Evolutionary conservation across 805 yeast genomes (phyloP).

Genomic region (Starmerella riodocensis): DNA sequence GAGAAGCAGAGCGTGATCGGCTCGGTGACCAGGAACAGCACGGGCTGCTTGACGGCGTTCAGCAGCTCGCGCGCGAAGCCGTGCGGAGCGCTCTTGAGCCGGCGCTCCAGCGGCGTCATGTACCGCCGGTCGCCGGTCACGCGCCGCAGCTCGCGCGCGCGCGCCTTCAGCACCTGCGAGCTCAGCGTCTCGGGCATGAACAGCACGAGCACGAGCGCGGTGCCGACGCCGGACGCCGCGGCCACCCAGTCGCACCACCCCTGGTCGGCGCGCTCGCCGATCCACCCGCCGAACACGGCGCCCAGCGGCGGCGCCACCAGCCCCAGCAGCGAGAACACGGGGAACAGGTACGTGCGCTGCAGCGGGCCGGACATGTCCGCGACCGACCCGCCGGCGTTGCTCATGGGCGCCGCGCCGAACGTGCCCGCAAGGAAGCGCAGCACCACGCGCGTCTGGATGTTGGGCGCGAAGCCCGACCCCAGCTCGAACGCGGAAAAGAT

Average conservation of each 20-base stretch:
- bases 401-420: conserved; percentile 72
- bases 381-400: conserved; percentile 33
- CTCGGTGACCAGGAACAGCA: conserved; percentile 36
- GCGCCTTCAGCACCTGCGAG: conserved; percentile 56
- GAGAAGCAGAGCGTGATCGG: conserved; percentile 48
- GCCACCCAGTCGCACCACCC: conserved; percentile 14
- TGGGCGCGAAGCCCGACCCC: conserved; percentile 33
- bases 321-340: conserved; percentile 6
- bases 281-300: conserved; percentile 37
- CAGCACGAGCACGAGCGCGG: conserved; percentile 18
- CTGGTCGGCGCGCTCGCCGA: conserved; percentile 37
- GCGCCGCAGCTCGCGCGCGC: conserved; percentile 47
- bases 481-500: conserved; percentile 36
- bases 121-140: conserved; percentile 29
- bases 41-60: conserved; percentile 39
- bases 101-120: conserved; percentile 32
- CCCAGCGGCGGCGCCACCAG: conserved; percentile 38
- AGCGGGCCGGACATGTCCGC: conserved; percentile 60
- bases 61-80: conserved; percentile 25
- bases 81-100: conserved; percentile 22
- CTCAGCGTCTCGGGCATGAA: conserved; percentile 76
- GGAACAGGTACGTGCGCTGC: conserved; percentile 12
- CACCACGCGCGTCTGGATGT: conserved; percentile 32
- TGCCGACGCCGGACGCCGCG: conserved; percentile 5
- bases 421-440: conserved; percentile 64